Evolutionary conservation across 805 yeast species (phyloP), one percentile per base, ranked within the genome.

Genomic region (Barnettozyma vustinii): DNA sequence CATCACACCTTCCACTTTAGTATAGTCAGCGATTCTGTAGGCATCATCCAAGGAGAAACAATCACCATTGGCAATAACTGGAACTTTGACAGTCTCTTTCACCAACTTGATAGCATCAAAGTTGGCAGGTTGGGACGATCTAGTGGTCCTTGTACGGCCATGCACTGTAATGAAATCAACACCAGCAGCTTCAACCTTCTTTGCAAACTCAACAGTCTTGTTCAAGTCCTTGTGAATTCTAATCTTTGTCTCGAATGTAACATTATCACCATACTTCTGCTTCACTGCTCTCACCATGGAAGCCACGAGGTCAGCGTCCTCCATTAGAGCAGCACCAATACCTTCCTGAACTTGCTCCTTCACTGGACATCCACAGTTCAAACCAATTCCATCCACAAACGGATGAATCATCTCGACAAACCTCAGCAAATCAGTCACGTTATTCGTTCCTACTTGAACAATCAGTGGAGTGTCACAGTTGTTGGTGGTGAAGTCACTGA

Each of bases 11-110:
- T 88, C 94, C 37, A 81, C 89, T 1, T 85, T 84, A 0, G 98
- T 90, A 45, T 63, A 63, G 12, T 76, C 68, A 0, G 80, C 79
- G 25, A 92, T 91, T 18, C 64, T 61, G 40, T 70, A 58, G n/a
- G 86, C 83, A 62, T 89, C 96, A 16, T 72, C 69, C 21, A 81
- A 67, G 0, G 76, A 62, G 59, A 85, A 85, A 60, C 96, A 91
- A 66, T 94, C 98, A n/a, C 99, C 99, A 61, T 94, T 94, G 2
- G 98, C 97, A n/a, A 94, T 84, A 1, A 94, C 90, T 0, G 97
- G 98, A 0, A 84, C 80, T 4, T 56, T 61, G 0, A 74, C 74
- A 0, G 51, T 39, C 4, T 77, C 79, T n/a, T 71, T 66, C 15
- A 94, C 75, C 9, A 68, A 65, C 58, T 76, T 80, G 37, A 94